A percentile compares a stretch with the other conserved stretches of the same genome.
These are phyloP conservation scores for Ogataea zsoltii DNA, from an alignment of 805 yeast species.

Conservation along the genomic window DNA sequence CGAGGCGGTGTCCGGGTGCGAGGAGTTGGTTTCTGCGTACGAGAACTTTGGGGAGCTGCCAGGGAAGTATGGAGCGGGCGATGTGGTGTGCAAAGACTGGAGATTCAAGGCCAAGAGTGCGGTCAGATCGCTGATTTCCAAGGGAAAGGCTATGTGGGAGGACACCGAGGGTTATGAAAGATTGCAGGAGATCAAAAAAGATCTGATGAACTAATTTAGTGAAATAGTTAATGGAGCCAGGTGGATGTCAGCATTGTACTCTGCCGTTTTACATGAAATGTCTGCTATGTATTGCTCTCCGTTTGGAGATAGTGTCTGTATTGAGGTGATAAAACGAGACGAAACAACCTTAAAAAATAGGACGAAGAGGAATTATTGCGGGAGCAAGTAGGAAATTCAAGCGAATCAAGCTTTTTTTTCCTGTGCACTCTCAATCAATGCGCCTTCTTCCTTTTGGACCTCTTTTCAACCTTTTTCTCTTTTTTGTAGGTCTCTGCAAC, in stretches of 20 bases:
- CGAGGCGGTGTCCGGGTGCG: constrained; percentile 75
- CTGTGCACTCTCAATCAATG: too few relatives aligned
- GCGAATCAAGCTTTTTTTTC: too few relatives aligned
- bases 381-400: too few relatives aligned
- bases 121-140: constrained; percentile 72
- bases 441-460: constrained; percentile 15
- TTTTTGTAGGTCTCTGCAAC: neutral
- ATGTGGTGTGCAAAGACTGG: constrained; percentile 91
- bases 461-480: constrained; percentile 8
- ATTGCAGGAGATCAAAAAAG: constrained; percentile 53
- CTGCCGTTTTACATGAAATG: too few relatives aligned
- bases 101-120: constrained; percentile 75
- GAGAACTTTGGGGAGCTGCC: constrained; percentile 83
- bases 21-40: constrained; percentile 81
- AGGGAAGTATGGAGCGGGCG: constrained; percentile 77
- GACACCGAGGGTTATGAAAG: constrained; percentile 75
- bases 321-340: neutral
- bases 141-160: constrained; percentile 80
- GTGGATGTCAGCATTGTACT: too few relatives aligned
- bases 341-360: neutral
- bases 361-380: too few relatives aligned
- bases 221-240: too few relatives aligned
- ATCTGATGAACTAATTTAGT: constrained; percentile 30
- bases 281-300: too few relatives aligned
- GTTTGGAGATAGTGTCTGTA: too few relatives aligned